Conservation (phyloP, 345 rosid genomes). For the Eucalyptus marginata region DNA sequence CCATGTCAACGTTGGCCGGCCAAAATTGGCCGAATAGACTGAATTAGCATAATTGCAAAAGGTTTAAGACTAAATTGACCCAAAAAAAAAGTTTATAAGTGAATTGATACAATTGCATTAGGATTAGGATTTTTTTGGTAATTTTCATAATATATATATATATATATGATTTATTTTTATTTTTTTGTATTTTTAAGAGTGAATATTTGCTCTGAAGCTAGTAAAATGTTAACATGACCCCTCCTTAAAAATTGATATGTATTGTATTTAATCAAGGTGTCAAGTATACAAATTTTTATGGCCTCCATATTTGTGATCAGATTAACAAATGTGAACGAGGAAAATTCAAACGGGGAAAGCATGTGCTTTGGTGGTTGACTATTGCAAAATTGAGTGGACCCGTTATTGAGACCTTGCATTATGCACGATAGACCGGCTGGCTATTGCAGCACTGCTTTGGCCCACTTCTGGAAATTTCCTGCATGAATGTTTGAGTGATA, state of each 20-base stretch:
- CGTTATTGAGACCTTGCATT: not conserved
- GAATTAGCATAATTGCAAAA: no score
- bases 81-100: no score
- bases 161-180: no score
- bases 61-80: no score
- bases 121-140: no score
- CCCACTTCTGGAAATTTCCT: not conserved
- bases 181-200: not conserved
- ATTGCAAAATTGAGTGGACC: not conserved
- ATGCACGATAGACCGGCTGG: not conserved
- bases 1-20: accelerated
- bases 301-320: not conserved
- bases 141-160: no score
- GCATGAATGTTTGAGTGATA: not conserved
- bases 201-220: not conserved
- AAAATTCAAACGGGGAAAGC: not conserved
- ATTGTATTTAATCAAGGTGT: not conserved
- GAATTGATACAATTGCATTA: no score
- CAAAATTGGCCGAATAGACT: no score
- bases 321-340: not conserved
- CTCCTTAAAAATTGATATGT: not conserved
- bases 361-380: not conserved
- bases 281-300: not conserved
- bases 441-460: not conserved
- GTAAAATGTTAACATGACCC: not conserved